These are phyloP conservation scores for Pleurotus salmoneostramineus DNA, from an alignment of 768 basidiomycete genomes.

Conservation along the genomic window DNA sequence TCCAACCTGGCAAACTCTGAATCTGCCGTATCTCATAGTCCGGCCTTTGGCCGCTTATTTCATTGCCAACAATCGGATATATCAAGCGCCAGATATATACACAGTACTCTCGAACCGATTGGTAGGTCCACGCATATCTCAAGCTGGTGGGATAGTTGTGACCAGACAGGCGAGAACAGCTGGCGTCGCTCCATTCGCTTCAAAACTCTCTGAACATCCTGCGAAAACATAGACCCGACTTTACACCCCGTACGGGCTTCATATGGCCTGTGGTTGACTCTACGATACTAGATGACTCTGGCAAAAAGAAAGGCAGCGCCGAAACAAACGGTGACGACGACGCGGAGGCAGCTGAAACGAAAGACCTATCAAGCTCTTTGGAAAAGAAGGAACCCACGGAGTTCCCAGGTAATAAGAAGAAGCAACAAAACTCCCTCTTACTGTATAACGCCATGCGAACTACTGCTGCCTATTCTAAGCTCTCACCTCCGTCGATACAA, in stretches of 20 bases:
- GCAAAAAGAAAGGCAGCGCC: slow-evolving; percentile 30
- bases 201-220: slow-evolving; percentile 76
- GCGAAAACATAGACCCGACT: slow-evolving; percentile 72
- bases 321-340: slow-evolving; percentile 17
- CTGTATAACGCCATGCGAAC: slow-evolving; percentile 78
- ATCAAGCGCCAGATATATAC: slow-evolving; percentile 84
- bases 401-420: slow-evolving; percentile 34
- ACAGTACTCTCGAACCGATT: slow-evolving; percentile 81
- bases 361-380: slow-evolving; percentile 19
- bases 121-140: slow-evolving; percentile 31
- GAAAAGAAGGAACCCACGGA: slow-evolving; percentile 16
- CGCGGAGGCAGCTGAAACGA: slow-evolving; percentile 16
- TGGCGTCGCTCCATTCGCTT: slow-evolving; percentile 66
- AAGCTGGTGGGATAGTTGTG: neutral
- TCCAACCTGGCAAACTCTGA: slow-evolving; percentile 6
- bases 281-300: slow-evolving; percentile 33
- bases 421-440: slow-evolving; percentile 64
- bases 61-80: slow-evolving; percentile 85
- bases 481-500: slow-evolving; percentile 40
- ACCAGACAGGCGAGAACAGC: slow-evolving; percentile 28
- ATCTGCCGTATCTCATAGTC: slow-evolving; percentile 37
- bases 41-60: slow-evolving; percentile 81
- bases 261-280: slow-evolving; percentile 79
- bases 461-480: slow-evolving; percentile 66
- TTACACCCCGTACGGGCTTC: slow-evolving; percentile 80